Evolutionary conservation across 345 rosid genomes (phyloP), one percentile per base, ranked within the genome.

Genomic region (Microcos paniculata): DNA sequence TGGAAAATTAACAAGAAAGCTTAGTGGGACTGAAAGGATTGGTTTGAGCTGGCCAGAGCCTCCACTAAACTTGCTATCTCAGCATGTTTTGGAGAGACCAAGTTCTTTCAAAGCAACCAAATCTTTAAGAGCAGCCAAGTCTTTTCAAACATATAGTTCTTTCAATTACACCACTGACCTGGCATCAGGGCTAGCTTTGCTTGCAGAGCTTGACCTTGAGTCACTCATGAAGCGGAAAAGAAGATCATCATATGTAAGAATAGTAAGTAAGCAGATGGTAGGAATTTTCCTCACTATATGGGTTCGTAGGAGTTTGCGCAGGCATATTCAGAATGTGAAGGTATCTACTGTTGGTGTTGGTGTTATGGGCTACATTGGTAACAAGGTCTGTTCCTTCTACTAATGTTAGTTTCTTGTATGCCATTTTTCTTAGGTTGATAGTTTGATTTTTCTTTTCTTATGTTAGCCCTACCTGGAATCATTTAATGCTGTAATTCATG

Each of bases 281-380:
- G 97, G 98, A 70, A 77, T 91, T 78, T 94, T 91, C 83, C 84
- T 92, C 64, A 91, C 97, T 51, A 78, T 94, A 31, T 94, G 98
- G 97, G 97, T 92, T 48, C 89, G 97, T 16, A 90, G 88, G 82
- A 86, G 92, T 85, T 86, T 94, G 80, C 94, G 98, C 46, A 88
- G 86, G 83, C 88, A 90, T 82, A 92, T 92, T 78, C 96, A 87
- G 77, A 91, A 92, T 77, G 70, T 94, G 69, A 88, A 86, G 82
- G 97, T 91, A 21, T 92, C 98, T 14, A 90, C 94, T 71, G 97
- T 94, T 79, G 97, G 98, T 69, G 98, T 94, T 80, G 97, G 98
- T 40, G 86, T 82, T 26, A 94, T 94, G 98, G 98, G 98, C 86
- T 94, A 90, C 86, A 94, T 94, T 62, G 98, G 98, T 74, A 94